These are phyloP conservation scores for Pulveroboletus ravenelii DNA, from an alignment of 768 basidiomycete genomes.

Conservation along the genomic window DNA sequence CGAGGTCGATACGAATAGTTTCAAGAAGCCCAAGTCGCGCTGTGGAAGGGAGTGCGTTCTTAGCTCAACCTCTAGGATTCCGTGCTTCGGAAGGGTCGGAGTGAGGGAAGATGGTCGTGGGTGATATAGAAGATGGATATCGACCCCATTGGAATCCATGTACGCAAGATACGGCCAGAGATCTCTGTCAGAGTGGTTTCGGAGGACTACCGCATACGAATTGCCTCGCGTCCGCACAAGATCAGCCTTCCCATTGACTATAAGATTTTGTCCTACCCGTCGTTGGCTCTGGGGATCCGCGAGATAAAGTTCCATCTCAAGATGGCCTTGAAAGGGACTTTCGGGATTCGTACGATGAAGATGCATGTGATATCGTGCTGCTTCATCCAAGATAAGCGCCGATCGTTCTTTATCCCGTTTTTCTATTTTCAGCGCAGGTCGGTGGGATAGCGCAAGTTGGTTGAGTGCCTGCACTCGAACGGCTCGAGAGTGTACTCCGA, in stretches of 20 bases:
- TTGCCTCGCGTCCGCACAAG: constrained; percentile 40
- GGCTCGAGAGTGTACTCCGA: constrained; percentile 38
- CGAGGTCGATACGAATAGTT: constrained; percentile 51
- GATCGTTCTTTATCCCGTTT: constrained; percentile 31
- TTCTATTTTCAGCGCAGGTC: constrained; percentile 36
- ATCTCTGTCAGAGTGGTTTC: constrained; percentile 46
- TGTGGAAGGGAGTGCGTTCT: constrained; percentile 41
- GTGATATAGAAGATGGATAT: constrained; percentile 52
- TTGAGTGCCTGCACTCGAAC: constrained; percentile 45
- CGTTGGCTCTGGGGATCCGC: constrained; percentile 43
- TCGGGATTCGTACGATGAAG: constrained; percentile 47
- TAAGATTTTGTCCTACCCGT: constrained; percentile 42
- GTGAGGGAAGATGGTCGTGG: constrained; percentile 34
- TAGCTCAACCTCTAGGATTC: constrained; percentile 36
- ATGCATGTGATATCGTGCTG: constrained; percentile 57
- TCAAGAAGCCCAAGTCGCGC: constrained; percentile 48
- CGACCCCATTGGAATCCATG: constrained; percentile 54
- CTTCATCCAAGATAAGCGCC: constrained; percentile 47
- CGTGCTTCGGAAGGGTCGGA: constrained; percentile 44
- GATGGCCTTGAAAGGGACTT: constrained; percentile 42
- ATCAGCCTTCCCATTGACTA: constrained; percentile 45
- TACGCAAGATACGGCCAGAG: constrained; percentile 62
- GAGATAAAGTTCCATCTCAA: constrained; percentile 50
- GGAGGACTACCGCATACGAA: constrained; percentile 46
- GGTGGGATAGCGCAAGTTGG: constrained; percentile 35